Conservation (phyloP, 1,139 yeast species). For the Candida pseudocylindracea region DNA sequence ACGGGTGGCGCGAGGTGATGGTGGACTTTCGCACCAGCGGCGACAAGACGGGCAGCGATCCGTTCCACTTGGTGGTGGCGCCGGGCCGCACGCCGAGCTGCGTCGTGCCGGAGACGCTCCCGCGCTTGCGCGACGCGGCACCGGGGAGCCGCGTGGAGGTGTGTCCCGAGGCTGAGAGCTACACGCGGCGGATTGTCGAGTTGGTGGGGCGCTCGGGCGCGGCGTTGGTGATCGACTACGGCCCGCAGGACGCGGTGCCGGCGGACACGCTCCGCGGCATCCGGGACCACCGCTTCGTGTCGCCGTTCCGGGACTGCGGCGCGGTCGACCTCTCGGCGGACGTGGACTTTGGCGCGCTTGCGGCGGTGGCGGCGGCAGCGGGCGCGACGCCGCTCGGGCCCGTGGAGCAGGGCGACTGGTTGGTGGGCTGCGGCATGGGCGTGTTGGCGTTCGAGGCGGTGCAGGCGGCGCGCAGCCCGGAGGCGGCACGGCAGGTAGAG, state of each 20-base stretch:
- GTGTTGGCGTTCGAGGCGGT: constrained; percentile 31
- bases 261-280: constrained; percentile 56
- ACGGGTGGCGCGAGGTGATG: constrained; percentile 61
- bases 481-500: constrained; percentile 19
- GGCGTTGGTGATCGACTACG: constrained; percentile 60
- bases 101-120: constrained; percentile 26
- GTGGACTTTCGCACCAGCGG: constrained; percentile 31
- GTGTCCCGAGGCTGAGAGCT: constrained; percentile 50
- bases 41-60: constrained; percentile 12
- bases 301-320: constrained; percentile 62
- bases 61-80: constrained; percentile 34
- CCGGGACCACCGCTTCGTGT: constrained; percentile 46
- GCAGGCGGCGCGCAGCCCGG: constrained; percentile 13
- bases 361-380: constrained; percentile 6
- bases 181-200: constrained; percentile 21
- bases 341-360: constrained; percentile 52
- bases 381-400: constrained; percentile 25
- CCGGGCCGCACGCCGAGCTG: constrained; percentile 47
- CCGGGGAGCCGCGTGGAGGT: constrained; percentile 44
- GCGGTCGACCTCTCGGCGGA: constrained; percentile 67
- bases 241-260: constrained; percentile 39
- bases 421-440: constrained; percentile 58
- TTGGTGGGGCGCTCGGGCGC: constrained; percentile 28
- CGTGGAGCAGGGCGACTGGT: constrained; percentile 61
- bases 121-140: constrained; percentile 31